phyloP scores from a whole-genome alignment of 192 early-diverging fungal species.

The Coemansia sp. region DNA sequence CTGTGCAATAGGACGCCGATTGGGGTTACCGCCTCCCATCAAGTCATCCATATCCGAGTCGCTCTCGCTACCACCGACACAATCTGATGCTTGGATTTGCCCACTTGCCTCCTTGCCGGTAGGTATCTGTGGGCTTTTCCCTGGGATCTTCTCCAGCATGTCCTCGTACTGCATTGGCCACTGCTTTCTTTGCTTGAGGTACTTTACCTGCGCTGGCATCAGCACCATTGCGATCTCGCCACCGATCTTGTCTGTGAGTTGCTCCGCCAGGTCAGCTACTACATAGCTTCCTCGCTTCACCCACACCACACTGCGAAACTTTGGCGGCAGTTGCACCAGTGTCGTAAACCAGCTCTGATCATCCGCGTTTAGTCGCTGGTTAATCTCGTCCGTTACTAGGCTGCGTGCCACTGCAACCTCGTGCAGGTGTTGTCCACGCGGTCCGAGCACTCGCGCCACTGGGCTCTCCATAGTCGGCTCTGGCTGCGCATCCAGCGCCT shows the following conservation, averaged over 20 bases:
- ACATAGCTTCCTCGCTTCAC: slow-evolving; percentile 72
- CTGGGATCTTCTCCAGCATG: slow-evolving; percentile 21
- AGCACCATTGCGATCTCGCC: slow-evolving; percentile 79
- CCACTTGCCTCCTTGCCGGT: neutral
- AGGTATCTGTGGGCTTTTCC: neutral
- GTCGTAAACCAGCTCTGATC: slow-evolving; percentile 53
- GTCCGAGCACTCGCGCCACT: slow-evolving; percentile 64
- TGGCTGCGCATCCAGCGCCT: slow-evolving; percentile 42
- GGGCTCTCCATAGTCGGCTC: slow-evolving; percentile 39
- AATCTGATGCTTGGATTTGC: neutral
- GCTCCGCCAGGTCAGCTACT: slow-evolving; percentile 64
- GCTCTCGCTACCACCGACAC: neutral
- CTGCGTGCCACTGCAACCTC: slow-evolving; percentile 60
- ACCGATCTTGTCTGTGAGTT: slow-evolving; percentile 69
- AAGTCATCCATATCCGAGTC: slow-evolving; percentile 6
- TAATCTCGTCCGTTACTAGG: slow-evolving; percentile 35
- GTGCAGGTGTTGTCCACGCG: slow-evolving; percentile 75
- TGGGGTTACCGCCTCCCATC: slow-evolving; percentile 22
- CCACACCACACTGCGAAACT: slow-evolving; percentile 82
- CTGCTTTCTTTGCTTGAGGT: slow-evolving; percentile 54
- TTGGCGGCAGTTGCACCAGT: slow-evolving; percentile 73
- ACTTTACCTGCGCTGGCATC: slow-evolving; percentile 73
- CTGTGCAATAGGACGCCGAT: slow-evolving; percentile 18
- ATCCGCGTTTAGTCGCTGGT: slow-evolving; percentile 43
- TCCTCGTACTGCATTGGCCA: slow-evolving; percentile 42